Evolutionary conservation across 768 basidiomycete genomes (phyloP).

Genomic region (Suillus fuscotomentosus): DNA sequence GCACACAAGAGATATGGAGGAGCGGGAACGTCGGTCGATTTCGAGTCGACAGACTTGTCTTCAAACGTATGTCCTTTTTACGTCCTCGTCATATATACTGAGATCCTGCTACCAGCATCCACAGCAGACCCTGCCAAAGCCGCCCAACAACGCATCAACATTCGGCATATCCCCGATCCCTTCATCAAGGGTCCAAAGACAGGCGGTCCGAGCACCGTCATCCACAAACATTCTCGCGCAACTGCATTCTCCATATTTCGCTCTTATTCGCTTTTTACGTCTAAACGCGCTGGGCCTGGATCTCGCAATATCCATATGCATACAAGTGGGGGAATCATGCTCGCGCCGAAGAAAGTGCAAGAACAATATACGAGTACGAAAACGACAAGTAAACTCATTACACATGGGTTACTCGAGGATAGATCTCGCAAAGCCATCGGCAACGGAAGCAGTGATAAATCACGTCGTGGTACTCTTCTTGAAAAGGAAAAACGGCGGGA

Average conservation of each 20-base stretch:
- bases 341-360: constrained; percentile 76
- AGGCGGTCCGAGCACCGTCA: constrained; percentile 61
- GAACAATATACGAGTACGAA: constrained; percentile 75
- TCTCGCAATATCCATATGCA: constrained; percentile 23
- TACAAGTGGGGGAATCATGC: constrained; percentile 45
- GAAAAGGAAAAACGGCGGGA: constrained; percentile 23
- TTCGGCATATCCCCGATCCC: constrained; percentile 54
- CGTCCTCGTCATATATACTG: neutral
- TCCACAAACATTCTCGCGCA: constrained; percentile 83
- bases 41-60: constrained; percentile 49
- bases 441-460: constrained; percentile 14
- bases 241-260: constrained; percentile 79
- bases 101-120: constrained; percentile 26
- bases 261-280: constrained; percentile 40
- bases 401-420: constrained; percentile 65
- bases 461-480: constrained; percentile 16
- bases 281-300: constrained; percentile 11
- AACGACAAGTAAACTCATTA: constrained; percentile 64
- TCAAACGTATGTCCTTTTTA: constrained; percentile 32
- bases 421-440: constrained; percentile 16
- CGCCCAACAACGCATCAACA: constrained; percentile 66
- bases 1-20: constrained; percentile 61
- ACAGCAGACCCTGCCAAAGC: constrained; percentile 52
- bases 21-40: constrained; percentile 63
- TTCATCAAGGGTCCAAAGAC: constrained; percentile 39